Evolutionary conservation across 768 basidiomycete genomes (phyloP), one percentile per base, ranked within the genome.

Genomic region (Coprinellus aureogranulatus): DNA sequence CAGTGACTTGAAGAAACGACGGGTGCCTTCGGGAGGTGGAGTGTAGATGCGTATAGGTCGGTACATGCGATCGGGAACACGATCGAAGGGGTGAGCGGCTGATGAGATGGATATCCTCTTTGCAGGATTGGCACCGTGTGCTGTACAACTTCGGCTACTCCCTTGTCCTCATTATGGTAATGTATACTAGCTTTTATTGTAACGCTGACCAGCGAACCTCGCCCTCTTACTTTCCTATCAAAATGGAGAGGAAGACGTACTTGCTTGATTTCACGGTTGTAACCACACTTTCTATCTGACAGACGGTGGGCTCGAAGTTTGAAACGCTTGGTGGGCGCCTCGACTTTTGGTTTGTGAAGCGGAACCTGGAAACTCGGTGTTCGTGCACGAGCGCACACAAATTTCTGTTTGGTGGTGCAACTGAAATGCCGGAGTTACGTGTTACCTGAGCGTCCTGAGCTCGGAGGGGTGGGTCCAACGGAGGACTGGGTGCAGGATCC

Each of bases 1-100:
- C 16, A 69, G 64, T 51, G 72, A 74, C 27, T 49, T 77, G 57
- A 77, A 74, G 65, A 71, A 69, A 59, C 68, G 75, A 27, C 73
- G 66, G 54, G 49, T 56, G 11, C 65, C 25, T 27, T 45, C 44
- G n/a, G 27, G 27, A 48, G 47, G 22, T 48, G 55, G 28, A 67
- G 59, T 39, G 28, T 30, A 45, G 41, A 14, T n/a, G 30, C 34
- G 16, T 49, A n/a, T 5, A 10, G 20, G 18, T 48, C 12, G 11
- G 16, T 11, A 12, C 27, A 31, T 18, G 20, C 18, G 22, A 44
- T 44, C 56, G 49, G 40, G 34, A 58, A 58, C 40, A 42, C 53
- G 53, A 54, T 54, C 53, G 53, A 34, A 34, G 8, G 14, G 34
- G 34, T 34, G 20, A 53, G 52, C 41, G 40, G 23, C 26, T 54